Evolutionary conservation across 768 basidiomycete species (phyloP).

Genomic region (Favolaschia claudopus): DNA sequence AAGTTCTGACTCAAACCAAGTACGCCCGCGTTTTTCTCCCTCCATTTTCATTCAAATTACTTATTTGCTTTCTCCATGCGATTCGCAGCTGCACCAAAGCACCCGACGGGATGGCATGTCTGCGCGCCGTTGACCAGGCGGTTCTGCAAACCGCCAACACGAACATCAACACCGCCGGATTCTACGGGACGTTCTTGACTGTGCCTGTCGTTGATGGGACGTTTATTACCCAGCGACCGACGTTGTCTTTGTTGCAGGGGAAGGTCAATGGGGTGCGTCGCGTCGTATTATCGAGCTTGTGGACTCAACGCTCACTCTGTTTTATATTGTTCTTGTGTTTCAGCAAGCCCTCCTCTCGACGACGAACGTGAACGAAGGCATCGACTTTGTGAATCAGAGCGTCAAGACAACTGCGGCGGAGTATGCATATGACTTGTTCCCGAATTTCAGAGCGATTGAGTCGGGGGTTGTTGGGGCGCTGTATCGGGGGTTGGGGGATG

Average conservation of each 20-base stretch:
- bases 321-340: neutral
- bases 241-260: constrained; percentile 33
- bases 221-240: constrained; percentile 42
- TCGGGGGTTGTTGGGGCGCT: constrained; percentile 1
- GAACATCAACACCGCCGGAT: constrained; percentile 31
- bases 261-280: constrained; percentile 41
- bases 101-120: constrained; percentile 17
- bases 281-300: neutral
- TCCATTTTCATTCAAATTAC: neutral
- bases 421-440: constrained; percentile 33
- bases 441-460: constrained; percentile 19
- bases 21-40: constrained; percentile 4
- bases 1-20: constrained; percentile 29
- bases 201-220: constrained; percentile 46
- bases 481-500: constrained; percentile 24
- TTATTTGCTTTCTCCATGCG: neutral
- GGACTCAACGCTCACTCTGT: neutral
- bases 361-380: constrained; percentile 41
- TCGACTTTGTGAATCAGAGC: constrained; percentile 32
- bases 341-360: constrained; percentile 33
- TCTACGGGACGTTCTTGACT: constrained; percentile 38
- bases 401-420: constrained; percentile 14
- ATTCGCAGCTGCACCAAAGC: constrained; percentile 33
- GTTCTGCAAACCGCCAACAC: constrained; percentile 34
- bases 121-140: constrained; percentile 27